Percentiles rank a stretch among this genome's conserved stretches.
Evolutionary conservation across 73 alveolate genomes (phyloP).

Genomic region (Blepharisma japonicum): DNA sequence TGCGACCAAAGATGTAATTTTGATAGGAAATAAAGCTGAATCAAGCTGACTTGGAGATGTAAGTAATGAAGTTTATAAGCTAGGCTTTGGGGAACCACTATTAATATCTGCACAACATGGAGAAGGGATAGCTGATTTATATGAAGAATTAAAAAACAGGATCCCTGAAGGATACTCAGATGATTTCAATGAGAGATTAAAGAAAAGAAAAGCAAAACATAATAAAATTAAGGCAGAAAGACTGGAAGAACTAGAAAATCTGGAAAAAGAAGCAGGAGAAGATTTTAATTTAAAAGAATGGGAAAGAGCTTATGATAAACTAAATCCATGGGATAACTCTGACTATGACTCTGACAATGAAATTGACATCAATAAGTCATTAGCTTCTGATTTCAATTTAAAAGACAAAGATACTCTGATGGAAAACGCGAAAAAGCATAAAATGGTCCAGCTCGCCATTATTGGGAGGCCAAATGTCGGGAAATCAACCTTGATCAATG

Average conservation of each 20-base stretch:
- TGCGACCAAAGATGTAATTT: slow-evolving; percentile 31
- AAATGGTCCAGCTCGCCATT: slow-evolving; percentile 50
- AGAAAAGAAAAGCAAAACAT: slow-evolving; percentile 57
- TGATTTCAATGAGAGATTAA: slow-evolving; percentile 43
- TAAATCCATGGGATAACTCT: slow-evolving; percentile 75
- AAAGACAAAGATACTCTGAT: slow-evolving; percentile 32
- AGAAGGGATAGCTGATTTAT: slow-evolving; percentile 74
- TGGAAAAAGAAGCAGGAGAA: slow-evolving; percentile 39
- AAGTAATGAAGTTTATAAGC: slow-evolving; percentile 47
- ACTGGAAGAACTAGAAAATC: slow-evolving; percentile 57
- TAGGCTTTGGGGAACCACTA: slow-evolving; percentile 75
- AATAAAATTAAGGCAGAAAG: slow-evolving; percentile 37
- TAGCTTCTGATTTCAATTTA: slow-evolving; percentile 34
- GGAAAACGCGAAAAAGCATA: slow-evolving; percentile 34
- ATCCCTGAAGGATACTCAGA: slow-evolving; percentile 56
- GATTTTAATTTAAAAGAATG: slow-evolving; percentile 43
- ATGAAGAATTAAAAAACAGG: slow-evolving; percentile 36
- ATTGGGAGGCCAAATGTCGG: slow-evolving; percentile 80
- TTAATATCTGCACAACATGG: slow-evolving; percentile 85
- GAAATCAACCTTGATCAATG: slow-evolving; percentile 73
- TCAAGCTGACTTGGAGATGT: slow-evolving; percentile 32
- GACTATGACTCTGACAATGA: slow-evolving; percentile 86
- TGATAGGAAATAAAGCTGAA: slow-evolving; percentile 40
- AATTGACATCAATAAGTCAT: slow-evolving; percentile 56
- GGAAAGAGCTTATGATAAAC: slow-evolving; percentile 66